Conservation (phyloP, 306 rosid genomes). For the Leucaena leucocephala region DNA sequence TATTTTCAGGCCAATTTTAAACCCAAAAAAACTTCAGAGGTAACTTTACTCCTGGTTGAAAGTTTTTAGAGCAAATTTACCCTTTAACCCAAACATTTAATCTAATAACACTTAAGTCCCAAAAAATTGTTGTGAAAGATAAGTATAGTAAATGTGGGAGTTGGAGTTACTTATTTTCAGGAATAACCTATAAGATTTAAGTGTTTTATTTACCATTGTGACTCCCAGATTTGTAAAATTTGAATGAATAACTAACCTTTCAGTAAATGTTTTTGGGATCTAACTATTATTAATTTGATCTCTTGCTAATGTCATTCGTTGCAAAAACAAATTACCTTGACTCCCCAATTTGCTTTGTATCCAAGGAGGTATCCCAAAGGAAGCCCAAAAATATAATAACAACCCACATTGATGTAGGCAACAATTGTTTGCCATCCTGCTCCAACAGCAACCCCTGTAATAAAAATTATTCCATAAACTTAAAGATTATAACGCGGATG, state of each 20-base stretch:
- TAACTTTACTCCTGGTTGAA: too few relatives aligned
- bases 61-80: too few relatives aligned
- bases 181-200: neutral
- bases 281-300: too few relatives aligned
- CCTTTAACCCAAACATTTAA: too few relatives aligned
- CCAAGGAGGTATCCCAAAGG: conserved; percentile 62
- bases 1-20: too few relatives aligned
- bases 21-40: too few relatives aligned
- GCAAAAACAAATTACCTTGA: conserved; percentile 39
- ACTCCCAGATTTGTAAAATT: neutral
- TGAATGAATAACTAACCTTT: neutral
- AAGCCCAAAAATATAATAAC: conserved; percentile 58
- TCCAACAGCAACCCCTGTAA: conserved; percentile 63
- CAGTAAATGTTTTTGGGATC: too few relatives aligned
- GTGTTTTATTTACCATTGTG: too few relatives aligned
- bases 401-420: conserved; percentile 61
- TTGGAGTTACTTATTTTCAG: neutral
- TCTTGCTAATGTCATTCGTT: too few relatives aligned
- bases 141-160: neutral
- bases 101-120: too few relatives aligned
- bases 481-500: neutral
- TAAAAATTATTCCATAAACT: neutral
- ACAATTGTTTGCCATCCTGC: conserved; percentile 66
- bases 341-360: conserved; percentile 47
- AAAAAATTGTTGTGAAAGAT: too few relatives aligned